Evolutionary conservation across 2,329 filamentous ascomycete genomes (phyloP).

Genomic region (Pezicula radicicola): DNA sequence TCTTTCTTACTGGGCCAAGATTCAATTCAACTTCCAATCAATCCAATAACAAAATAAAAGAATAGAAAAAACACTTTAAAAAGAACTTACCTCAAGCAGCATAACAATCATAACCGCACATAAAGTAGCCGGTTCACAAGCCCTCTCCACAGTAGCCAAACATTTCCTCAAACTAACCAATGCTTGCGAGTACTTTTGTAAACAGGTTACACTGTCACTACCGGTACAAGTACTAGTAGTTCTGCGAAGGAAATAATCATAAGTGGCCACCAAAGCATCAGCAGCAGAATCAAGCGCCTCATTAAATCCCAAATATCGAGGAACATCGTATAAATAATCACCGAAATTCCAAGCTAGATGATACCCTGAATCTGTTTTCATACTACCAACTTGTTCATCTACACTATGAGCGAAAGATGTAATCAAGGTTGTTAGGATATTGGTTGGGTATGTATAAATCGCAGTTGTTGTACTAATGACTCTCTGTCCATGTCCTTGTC

Average conservation of each 20-base stretch:
- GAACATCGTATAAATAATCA: constrained; percentile 41
- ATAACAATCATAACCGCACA: constrained; percentile 34
- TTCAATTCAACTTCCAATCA: too few species aligned
- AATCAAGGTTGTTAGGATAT: too few species aligned
- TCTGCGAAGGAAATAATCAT: background rate
- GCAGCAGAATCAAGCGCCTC: constrained; percentile 31
- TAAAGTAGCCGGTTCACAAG: constrained; percentile 30
- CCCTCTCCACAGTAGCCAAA: constrained; percentile 29
- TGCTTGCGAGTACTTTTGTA: background rate
- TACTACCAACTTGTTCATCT: too few species aligned
- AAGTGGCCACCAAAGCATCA: background rate
- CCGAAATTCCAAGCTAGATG: constrained; percentile 44
- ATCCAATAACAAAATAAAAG: too few species aligned
- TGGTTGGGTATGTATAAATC: too few species aligned
- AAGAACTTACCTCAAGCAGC: too few species aligned
- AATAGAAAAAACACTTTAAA: too few species aligned
- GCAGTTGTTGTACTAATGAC: too few species aligned
- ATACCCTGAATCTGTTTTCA: constrained; percentile 36
- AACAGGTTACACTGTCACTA: background rate
- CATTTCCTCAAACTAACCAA: constrained; percentile 9
- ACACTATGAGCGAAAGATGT: too few species aligned
- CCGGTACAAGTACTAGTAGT: background rate
- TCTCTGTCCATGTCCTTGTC: too few species aligned
- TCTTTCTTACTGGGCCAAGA: too few species aligned
- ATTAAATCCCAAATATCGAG: constrained; percentile 40